Base-by-base conservation (phyloP, 1,139 yeast species). In the Debaryomyces nepalensis region DNA sequence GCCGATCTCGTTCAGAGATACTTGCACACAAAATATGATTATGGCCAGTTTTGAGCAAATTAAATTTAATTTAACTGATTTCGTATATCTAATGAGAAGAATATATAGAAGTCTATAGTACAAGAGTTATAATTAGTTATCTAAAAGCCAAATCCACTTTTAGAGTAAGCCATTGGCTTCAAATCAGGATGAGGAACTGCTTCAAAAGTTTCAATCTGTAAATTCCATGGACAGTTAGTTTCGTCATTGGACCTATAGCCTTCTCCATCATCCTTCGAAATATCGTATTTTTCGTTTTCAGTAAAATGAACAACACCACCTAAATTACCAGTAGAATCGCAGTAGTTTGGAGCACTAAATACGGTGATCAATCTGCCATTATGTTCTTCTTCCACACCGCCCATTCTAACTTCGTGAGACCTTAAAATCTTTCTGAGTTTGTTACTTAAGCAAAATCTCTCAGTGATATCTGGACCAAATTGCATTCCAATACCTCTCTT, bases 101-200 rank as follows among this genome's bases (percentile, higher is more conserved):
- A 34, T 26, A 33, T 20, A 34, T 24, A 34, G 26, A 34, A 34
- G 22, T 18, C 21, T 40, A 40, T 40, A 27, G 18, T 34, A 35
- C 35, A 34, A 34, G 22, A 24, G 16, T 24, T 36, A 23, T n/a
- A 26, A 36, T 15, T 16, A 26, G 10, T n/a, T 10, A 19, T n/a
- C 45, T 59, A 72, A 46, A 66, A 74, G 1, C 79, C 79, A 48
- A 75, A 72, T 20, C 77, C 77, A 43, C 77, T 76, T 61, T 81
- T 82, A n/a, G 95, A 85, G 59, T 91, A 91, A 1, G 96, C 96
- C 99, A 93, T 93, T 37, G 99, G 98, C 55, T 85, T 88, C 47
- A 93, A 70, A 52, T 86, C 84, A 2, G 99, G 99, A 65, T 93
- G 99, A 22, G 86, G 82, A 14, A 87, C 96, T 1, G 96, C 97